phyloP scores from a whole-genome alignment of 768 basidiomycete genomes.

The Tricholoma flavovirens region DNA sequence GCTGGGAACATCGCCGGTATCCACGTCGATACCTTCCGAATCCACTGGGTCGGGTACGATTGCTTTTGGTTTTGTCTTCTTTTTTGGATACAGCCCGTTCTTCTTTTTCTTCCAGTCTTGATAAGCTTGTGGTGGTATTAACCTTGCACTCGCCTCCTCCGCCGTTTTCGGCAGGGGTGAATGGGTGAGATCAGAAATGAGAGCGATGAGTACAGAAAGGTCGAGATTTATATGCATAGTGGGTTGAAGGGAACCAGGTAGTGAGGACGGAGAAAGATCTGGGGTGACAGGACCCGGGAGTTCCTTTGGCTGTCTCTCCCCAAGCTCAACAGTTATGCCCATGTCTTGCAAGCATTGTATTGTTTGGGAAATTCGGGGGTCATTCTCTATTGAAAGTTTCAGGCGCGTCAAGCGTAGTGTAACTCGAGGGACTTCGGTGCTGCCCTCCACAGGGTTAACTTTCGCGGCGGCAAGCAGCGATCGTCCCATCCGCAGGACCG shows the following conservation, averaged over 20 bases:
- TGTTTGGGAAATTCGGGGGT: slow-evolving; percentile 58
- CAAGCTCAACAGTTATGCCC: slow-evolving; percentile 64
- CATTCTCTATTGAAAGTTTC: slow-evolving; percentile 35
- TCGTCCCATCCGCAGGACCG: slow-evolving; percentile 65
- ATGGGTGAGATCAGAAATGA: slow-evolving; percentile 80
- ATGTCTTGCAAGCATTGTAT: slow-evolving; percentile 49
- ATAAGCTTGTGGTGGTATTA: slow-evolving; percentile 53
- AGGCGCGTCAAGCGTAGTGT: slow-evolving; percentile 70
- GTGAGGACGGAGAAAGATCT: slow-evolving; percentile 7
- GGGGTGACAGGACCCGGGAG: slow-evolving; percentile 11
- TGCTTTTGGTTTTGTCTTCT: slow-evolving; percentile 5
- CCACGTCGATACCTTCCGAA: slow-evolving; percentile 17
- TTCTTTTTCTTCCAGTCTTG: slow-evolving; percentile 53
- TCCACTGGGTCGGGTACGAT: slow-evolving; percentile 8
- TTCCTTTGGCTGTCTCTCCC: slow-evolving; percentile 38
- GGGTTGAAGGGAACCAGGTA: slow-evolving; percentile 31
- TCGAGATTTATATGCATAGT: slow-evolving; percentile 72
- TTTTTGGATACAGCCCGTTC: slow-evolving; percentile 16
- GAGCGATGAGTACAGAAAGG: slow-evolving; percentile 77
- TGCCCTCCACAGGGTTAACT: slow-evolving; percentile 44
- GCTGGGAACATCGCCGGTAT: slow-evolving; percentile 26
- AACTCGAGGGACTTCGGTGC: slow-evolving; percentile 36
- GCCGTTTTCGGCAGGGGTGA: slow-evolving; percentile 50
- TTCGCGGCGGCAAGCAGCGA: slow-evolving; percentile 58
- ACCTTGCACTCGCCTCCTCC: slow-evolving; percentile 58